Evolutionary conservation across 768 basidiomycete genomes (phyloP).

Genomic region (Lactifluus subvellereus): DNA sequence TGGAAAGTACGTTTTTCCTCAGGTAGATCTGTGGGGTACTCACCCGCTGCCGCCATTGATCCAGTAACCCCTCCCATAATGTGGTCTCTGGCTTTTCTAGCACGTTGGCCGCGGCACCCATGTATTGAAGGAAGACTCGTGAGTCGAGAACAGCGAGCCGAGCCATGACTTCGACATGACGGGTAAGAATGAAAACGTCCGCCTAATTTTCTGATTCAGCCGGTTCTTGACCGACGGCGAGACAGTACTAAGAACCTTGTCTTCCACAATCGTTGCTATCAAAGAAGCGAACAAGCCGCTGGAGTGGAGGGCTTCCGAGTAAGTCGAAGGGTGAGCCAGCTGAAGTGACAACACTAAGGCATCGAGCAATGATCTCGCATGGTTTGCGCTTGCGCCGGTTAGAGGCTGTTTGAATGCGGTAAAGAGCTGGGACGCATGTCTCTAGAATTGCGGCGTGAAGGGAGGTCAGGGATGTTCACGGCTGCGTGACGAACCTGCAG

Average conservation of each 20-base stretch:
- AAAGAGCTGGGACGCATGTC: conserved; percentile 51
- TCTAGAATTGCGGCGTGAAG: conserved; percentile 34
- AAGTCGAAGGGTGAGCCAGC: conserved; percentile 52
- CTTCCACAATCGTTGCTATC: conserved; percentile 54
- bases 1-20: neutral
- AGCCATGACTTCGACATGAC: conserved; percentile 68
- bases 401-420: conserved; percentile 49
- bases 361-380: conserved; percentile 59
- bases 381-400: conserved; percentile 44
- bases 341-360: conserved; percentile 58
- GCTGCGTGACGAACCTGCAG: conserved; percentile 48
- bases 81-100: conserved; percentile 44
- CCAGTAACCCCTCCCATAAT: conserved; percentile 60
- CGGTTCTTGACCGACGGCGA: conserved; percentile 9
- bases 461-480: neutral
- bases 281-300: conserved; percentile 68
- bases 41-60: conserved; percentile 82
- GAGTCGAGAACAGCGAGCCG: conserved; percentile 65
- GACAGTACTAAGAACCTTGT: conserved; percentile 45
- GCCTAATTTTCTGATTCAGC: conserved; percentile 30
- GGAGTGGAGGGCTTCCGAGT: conserved; percentile 68
- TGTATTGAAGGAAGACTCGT: conserved; percentile 63
- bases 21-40: conserved; percentile 21
- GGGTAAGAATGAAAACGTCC: conserved; percentile 47
- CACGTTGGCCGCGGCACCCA: conserved; percentile 52